Evolutionary conservation across 164 flowering plant genomes (phyloP).

Genomic region (Vitis cinerea): DNA sequence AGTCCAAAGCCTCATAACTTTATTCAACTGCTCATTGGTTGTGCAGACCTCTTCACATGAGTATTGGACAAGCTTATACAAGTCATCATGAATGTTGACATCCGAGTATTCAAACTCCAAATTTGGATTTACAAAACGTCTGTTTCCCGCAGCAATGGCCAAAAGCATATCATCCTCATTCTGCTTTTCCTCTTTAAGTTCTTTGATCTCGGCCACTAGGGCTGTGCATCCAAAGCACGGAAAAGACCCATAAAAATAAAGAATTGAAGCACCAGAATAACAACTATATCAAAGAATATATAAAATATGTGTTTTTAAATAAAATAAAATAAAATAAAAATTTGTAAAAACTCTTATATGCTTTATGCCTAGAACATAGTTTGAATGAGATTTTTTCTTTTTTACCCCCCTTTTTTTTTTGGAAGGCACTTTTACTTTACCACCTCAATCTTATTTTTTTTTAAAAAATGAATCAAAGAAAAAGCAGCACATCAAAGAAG

Average conservation of each 20-base stretch:
- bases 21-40: conserved; percentile 54
- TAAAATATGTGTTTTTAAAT: neutral
- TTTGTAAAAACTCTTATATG: no score
- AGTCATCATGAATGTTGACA: conserved; percentile 50
- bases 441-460: no score
- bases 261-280: neutral
- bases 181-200: conserved; percentile 55
- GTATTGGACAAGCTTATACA: conserved; percentile 58
- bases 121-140: conserved; percentile 43
- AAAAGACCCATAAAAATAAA: neutral
- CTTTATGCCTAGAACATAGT: no score
- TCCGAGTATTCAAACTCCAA: conserved; percentile 50
- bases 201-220: conserved; percentile 63
- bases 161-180: conserved; percentile 53
- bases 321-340: no score
- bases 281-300: neutral
- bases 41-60: conserved; percentile 71
- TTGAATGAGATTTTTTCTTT: no score
- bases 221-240: conserved; percentile 30
- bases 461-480: no score
- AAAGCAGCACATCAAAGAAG: no score
- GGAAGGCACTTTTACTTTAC: no score
- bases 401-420: no score
- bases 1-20: conserved; percentile 56
- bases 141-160: conserved; percentile 49